Evolutionary conservation across 768 basidiomycete genomes (phyloP).

Genomic region (Strobilomyces dryophilus): DNA sequence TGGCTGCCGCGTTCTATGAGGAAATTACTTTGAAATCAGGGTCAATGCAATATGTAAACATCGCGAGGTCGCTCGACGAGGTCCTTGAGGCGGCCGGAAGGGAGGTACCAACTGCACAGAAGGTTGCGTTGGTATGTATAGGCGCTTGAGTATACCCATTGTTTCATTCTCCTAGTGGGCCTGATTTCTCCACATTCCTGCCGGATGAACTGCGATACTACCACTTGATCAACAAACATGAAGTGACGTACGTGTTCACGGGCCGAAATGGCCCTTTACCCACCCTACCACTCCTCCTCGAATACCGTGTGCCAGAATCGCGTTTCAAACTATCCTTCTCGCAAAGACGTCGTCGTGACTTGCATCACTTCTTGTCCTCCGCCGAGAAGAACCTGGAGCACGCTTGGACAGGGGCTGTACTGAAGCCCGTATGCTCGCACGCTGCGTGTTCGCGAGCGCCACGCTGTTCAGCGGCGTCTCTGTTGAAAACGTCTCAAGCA

Average conservation of each 20-base stretch:
- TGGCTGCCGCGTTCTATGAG: constrained; percentile 23
- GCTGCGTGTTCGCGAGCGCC: constrained; percentile 77
- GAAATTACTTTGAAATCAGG: constrained; percentile 12
- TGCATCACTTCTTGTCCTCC: constrained; percentile 98
- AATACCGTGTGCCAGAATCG: constrained; percentile 97
- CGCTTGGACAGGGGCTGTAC: neutral
- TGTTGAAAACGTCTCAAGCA: constrained; percentile 90
- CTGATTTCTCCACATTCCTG: constrained; percentile 51
- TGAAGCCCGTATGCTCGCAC: constrained; percentile 44
- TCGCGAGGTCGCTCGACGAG: constrained; percentile 18
- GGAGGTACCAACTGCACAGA: constrained; percentile 19
- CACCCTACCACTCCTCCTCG: constrained; percentile 96
- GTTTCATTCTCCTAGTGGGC: neutral
- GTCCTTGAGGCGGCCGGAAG: constrained; percentile 12
- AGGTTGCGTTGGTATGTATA: constrained; percentile 27
- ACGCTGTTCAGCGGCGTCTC: constrained; percentile 97
- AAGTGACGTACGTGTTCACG: constrained; percentile 79
- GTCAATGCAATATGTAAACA: constrained; percentile 9
- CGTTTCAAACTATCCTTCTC: constrained; percentile 97
- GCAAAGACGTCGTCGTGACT: constrained; percentile 89
- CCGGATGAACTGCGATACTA: constrained; percentile 91
- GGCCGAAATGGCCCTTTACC: constrained; percentile 96
- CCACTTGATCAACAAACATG: constrained; percentile 2
- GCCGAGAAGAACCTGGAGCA: constrained; percentile 72
- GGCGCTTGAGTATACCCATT: constrained; percentile 14